Evolutionary conservation across 345 rosid genomes (phyloP).

Genomic region (Camelina laxa): DNA sequence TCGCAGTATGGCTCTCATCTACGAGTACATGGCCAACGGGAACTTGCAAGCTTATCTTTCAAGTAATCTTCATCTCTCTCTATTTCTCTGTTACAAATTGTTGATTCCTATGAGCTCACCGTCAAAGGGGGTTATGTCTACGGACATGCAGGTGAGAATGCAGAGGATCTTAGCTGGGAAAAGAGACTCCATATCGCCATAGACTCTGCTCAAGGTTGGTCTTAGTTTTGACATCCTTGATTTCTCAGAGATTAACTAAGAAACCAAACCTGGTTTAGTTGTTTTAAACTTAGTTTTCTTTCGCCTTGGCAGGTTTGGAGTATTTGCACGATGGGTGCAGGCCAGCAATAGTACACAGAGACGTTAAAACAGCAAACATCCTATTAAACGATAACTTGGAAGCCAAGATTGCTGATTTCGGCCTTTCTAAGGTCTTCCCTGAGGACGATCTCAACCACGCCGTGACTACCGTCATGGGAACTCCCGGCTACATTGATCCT

Average conservation of each 20-base stretch:
- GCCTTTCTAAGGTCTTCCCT: constrained; percentile 43
- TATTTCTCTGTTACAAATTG: background rate
- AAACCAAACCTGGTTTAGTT: background rate
- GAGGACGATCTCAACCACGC: constrained; percentile 38
- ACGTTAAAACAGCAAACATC: constrained; percentile 39
- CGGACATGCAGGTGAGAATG: constrained; percentile 38
- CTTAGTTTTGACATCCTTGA: background rate
- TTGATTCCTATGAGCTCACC: background rate
- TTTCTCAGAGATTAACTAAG: background rate
- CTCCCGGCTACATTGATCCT: constrained; percentile 43
- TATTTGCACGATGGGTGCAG: constrained; percentile 37
- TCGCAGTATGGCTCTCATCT: constrained; percentile 46
- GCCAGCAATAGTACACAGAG: constrained; percentile 41
- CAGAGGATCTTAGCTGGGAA: constrained; percentile 51
- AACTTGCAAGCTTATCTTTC: constrained; percentile 45
- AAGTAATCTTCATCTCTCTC: constrained; percentile 12
- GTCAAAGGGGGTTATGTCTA: background rate
- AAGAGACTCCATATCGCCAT: constrained; percentile 53
- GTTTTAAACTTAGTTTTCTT: too few relatives aligned
- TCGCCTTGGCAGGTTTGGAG: constrained; percentile 23
- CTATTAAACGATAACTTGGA: constrained; percentile 40
- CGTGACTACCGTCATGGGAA: constrained; percentile 41
- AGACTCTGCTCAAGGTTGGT: constrained; percentile 62
- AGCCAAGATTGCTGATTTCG: constrained; percentile 53
- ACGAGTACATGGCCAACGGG: constrained; percentile 59